Conservation (phyloP, 768 basidiomycete species). For the Kwoniella shandongensis region DNA sequence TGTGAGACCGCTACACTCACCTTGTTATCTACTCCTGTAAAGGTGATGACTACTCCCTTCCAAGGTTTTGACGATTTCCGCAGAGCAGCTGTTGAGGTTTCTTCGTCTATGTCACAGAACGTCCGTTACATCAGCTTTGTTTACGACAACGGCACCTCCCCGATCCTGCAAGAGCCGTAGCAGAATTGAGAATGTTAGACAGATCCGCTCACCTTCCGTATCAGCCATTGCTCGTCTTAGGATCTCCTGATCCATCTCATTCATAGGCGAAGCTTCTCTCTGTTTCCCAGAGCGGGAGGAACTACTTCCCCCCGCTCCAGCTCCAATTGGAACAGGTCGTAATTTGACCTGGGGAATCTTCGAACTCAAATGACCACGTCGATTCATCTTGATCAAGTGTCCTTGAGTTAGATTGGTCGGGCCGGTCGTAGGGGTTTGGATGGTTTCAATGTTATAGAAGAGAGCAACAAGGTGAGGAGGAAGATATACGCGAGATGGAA, state of each 20-base stretch:
- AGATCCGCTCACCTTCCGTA: slow-evolving; percentile 30
- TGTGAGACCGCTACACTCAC: too few species aligned
- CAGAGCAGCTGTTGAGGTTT: slow-evolving; percentile 30
- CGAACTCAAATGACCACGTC: slow-evolving; percentile 52
- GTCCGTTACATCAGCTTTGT: neutral
- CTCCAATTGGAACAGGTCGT: slow-evolving; percentile 43
- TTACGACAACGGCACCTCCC: neutral
- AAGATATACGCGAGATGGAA: slow-evolving; percentile 10
- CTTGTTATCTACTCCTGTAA: slow-evolving; percentile 47
- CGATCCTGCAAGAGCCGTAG: neutral
- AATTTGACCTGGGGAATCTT: slow-evolving; percentile 55
- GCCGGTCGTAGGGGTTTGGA: neutral
- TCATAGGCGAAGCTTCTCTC: slow-evolving; percentile 27
- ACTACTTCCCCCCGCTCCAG: neutral
- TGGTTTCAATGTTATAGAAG: neutral
- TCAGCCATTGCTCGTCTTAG: slow-evolving; percentile 30
- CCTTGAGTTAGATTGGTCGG: neutral
- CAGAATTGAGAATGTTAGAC: slow-evolving; percentile 2
- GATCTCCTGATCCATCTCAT: slow-evolving; percentile 44
- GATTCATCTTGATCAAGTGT: slow-evolving; percentile 33
- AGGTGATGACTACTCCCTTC: slow-evolving; percentile 33
- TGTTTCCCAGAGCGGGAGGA: neutral
- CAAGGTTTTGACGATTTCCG: slow-evolving; percentile 30
- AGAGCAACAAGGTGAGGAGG: neutral
- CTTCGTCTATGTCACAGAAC: too few species aligned